Base-by-base conservation (phyloP, 495 filamentous ascomycete species). In the Xylaria longipes region DNA sequence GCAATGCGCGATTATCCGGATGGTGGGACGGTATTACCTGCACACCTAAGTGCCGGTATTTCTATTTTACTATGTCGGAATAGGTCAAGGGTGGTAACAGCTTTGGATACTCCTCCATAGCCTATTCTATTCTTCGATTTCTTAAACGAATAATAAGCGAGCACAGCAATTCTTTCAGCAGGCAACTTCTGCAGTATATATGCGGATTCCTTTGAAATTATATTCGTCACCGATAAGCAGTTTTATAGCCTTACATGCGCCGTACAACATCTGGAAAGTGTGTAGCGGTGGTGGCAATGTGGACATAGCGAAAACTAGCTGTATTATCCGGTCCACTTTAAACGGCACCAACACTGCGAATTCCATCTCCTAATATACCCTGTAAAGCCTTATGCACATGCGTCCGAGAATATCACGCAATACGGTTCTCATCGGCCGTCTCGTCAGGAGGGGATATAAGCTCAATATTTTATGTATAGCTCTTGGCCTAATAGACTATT, bases 1-100 rank as follows among this genome's bases (percentile, higher is more conserved):
- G 62, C 35, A 58, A 45, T 68, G 48, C 56, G 63, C 37, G 64
- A 71, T 71, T 52, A 64, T 70, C 54, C 68, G 41, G 63, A 50
- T 52, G 9, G 37, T 14, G 43, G 22, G 39, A 45, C n/a, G n/a
- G n/a, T 14, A 33, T 14, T 35, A 29, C 41, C 58, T 17, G 54
- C 41, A 41, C 56, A 65, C 12, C 57, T 15, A 41, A n/a, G 37
- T 63, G 60, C 60, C 60, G 60, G 60, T 63, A 63, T 20, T 43
- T 63, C 60, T 22, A 17, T 27, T 22, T n/a, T n/a, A 63, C 37
- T 63, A 63, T 8, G 15, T 43, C 60, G 22, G 11, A 63, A 41
- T 25, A 43, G 35, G 37, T 63, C n/a, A 37, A 60, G 37, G 17
- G 12, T 29, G 22, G 12, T 37, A 20, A 22, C 33, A 37, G 20